Base-by-base conservation (phyloP, 1,139 yeast species). In the Ogataea hybrid region DNA sequence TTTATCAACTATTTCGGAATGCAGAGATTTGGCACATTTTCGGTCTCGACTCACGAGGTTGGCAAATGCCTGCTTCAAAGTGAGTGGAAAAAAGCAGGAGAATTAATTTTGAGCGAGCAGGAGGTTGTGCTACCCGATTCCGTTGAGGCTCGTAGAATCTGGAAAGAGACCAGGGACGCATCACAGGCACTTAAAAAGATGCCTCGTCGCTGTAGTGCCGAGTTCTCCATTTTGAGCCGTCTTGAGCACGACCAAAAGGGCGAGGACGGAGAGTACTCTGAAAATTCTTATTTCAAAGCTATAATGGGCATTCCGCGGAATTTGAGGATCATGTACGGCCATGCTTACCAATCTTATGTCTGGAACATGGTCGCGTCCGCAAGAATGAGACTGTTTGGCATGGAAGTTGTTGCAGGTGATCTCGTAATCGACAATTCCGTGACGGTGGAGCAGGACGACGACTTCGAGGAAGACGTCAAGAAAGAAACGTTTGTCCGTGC, bases 1-100 rank as follows among this genome's bases (percentile, higher is more conserved):
- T 92, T 87, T 54, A 84, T 92, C 52, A 92, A 92, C 62, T 92
- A 94, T 62, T 92, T 77, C 59, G 99, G 99, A 16, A 84, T 92
- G 94, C 99, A 92, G 69, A 71, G 99, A 59, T 92, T 92, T 62
- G 99, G 99, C 25, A 89, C 98, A 0, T 92, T 89, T 58, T 85
- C 96, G 7, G 73, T 88, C 23, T 87, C 97, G 1, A 90, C 98
- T 0, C 97, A 92, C 63, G 77, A 74, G 25, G 73, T 89, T 41
- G 99, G 99, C 38, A 77, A 78, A 48, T 75, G 75, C 47, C 69
- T 92, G 25, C 68, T 92, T 39, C 72, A 77, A 41, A 80, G 78
- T 32, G 81, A 90, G 43, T 92, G 95, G 90, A 77, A 83, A 56
- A 74, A 71, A 10, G 96, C 94, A 2, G 92, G 74, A 3, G 85